Base-by-base conservation (phyloP, 2,329 filamentous ascomycete species). In the Colletotrichum somersetense region DNA sequence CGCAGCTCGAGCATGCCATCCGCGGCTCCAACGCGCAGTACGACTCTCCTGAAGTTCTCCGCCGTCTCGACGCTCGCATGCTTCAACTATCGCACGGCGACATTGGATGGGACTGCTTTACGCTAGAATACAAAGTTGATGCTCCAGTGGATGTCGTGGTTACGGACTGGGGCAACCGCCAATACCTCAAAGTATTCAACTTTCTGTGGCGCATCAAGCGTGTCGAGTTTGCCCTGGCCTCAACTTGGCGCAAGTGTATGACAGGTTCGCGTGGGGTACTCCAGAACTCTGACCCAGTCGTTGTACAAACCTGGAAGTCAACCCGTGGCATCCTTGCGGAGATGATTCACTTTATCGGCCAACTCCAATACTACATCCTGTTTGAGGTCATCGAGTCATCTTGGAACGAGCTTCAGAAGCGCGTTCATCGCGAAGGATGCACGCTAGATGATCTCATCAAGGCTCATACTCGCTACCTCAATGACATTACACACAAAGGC, bases 41-140 rank as follows among this genome's bases (percentile, higher is more conserved):
- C 79, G 96, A 99, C 81, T 93, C 93, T 5, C 90, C 94, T 1
- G 97, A 99, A 79, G 95, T 99, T 6, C 89, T 99, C 38, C 91
- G 94, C 6, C 91, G 96, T 14, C 88, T 99, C 4, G 96, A 99
- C 81, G 96, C 96, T n/a, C 93, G 97, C 73, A 98, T 99, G 96
- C 88, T 99, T 52, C 96, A 98, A 83, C 88, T 98, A 7, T 97
- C 93, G 11, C 95, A 98, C 77, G 96, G 96, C 63, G 96, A 99
- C 77, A 98, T 98, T 65, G 96, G 96, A 62, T 99, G 96, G 96
- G 96, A 99, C 79, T 97, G 97, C 79, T 99, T 99, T 83, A 99
- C 96, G 0, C 89, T 99, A 11, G 97, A 99, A 80, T 99, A 99
- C 84, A 98, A 98, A 81, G 96, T 99, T 76, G 95, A 97, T 80